Conservation (phyloP, 495 filamentous ascomycete genomes). For the Penicillium egyptiacum region DNA sequence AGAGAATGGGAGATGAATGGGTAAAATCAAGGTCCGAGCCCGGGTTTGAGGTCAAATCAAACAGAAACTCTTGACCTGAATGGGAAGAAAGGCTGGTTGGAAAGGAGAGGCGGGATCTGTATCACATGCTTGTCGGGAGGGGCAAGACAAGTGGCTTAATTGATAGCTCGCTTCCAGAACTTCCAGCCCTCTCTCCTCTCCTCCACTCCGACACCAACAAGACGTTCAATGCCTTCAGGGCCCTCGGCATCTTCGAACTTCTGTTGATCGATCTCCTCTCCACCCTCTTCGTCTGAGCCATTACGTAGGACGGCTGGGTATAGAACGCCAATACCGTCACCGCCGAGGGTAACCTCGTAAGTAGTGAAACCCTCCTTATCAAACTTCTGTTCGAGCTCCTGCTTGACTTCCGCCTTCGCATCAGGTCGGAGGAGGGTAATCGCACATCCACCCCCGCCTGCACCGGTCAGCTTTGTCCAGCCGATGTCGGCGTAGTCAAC, state of each 20-base stretch:
- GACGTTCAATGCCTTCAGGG: slow-evolving; percentile 72
- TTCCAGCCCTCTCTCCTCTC: slow-evolving; percentile 84
- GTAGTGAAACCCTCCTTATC: slow-evolving; percentile 74
- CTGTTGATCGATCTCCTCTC: slow-evolving; percentile 88
- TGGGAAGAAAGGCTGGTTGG: too few species aligned
- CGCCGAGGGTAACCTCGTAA: slow-evolving; percentile 85
- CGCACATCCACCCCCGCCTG: slow-evolving; percentile 91
- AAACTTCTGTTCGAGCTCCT: slow-evolving; percentile 64
- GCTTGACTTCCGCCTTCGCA: slow-evolving; percentile 48
- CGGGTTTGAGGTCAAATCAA: background rate
- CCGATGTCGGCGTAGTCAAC: slow-evolving; percentile 88
- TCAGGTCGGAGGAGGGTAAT: slow-evolving; percentile 83
- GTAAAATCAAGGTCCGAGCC: background rate
- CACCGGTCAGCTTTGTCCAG: slow-evolving; percentile 96
- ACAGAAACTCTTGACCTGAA: background rate
- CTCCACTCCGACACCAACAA: slow-evolving; percentile 60
- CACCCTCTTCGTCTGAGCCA: slow-evolving; percentile 68
- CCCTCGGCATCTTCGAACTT: slow-evolving; percentile 83
- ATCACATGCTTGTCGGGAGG: slow-evolving; percentile 1
- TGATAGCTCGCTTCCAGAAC: slow-evolving; percentile 70
- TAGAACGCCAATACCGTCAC: slow-evolving; percentile 88
- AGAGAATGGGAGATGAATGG: slow-evolving; percentile 26
- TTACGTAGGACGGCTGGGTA: slow-evolving; percentile 85
- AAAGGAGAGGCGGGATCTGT: background rate
- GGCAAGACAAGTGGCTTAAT: background rate